These are phyloP conservation scores for Podospora didyma DNA, from an alignment of 495 filamentous ascomycete genomes.

Conservation along the genomic window DNA sequence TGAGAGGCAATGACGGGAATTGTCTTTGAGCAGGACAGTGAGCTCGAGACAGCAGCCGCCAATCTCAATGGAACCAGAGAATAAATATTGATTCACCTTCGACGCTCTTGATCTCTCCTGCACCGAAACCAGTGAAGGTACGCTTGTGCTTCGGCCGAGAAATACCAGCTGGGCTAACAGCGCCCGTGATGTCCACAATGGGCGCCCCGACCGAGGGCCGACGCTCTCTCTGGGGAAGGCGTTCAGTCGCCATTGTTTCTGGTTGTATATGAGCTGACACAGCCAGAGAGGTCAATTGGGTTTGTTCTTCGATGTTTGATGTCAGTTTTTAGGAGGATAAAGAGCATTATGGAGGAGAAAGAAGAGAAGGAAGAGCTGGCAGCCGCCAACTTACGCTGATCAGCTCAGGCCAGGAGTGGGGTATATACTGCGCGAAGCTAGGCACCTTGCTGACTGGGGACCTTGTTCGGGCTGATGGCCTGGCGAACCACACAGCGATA, in stretches of 20 bases:
- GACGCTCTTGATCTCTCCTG: slow-evolving; percentile 85
- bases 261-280: not conserved
- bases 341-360: not conserved
- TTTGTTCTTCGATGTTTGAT: not conserved
- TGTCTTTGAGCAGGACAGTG: not conserved
- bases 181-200: slow-evolving; percentile 75
- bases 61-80: not conserved
- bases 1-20: not conserved
- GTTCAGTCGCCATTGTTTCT: slow-evolving; percentile 33
- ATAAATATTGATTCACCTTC: slow-evolving; percentile 53
- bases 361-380: not conserved
- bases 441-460: not conserved
- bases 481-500: no score
- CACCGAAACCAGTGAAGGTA: slow-evolving; percentile 87
- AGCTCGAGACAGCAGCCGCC: not conserved
- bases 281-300: not conserved
- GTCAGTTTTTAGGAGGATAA: not conserved
- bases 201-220: slow-evolving; percentile 77
- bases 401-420: slow-evolving; percentile 9
- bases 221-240: slow-evolving; percentile 44
- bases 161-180: slow-evolving; percentile 65
- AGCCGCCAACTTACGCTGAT: not conserved
- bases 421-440: slow-evolving; percentile 4
- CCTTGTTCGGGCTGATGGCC: no score
- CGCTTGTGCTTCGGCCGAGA: slow-evolving; percentile 92